Percentiles rank a stretch among this genome's conserved stretches.
Conservation (phyloP, 495 filamentous ascomycete species). For the Neurospora sp. region DNA sequence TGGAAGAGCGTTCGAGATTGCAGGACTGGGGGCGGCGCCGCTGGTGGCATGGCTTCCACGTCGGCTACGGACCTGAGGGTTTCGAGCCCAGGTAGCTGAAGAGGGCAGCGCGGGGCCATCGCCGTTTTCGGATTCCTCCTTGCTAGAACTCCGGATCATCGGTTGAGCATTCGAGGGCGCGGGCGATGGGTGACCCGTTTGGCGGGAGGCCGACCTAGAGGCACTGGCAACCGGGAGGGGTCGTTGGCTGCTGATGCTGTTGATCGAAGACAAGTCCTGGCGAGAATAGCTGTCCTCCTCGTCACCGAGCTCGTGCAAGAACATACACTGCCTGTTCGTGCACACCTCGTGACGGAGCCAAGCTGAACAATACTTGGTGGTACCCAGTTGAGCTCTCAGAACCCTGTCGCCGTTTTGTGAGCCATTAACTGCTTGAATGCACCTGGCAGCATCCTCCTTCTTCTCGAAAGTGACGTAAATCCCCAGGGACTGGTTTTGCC, state of each 20-base stretch:
- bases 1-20: constrained; percentile 51
- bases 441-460: constrained; percentile 75
- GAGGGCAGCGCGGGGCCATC: constrained; percentile 85
- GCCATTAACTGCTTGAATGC: constrained; percentile 86
- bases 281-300: constrained; percentile 94
- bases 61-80: constrained; percentile 58
- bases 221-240: constrained; percentile 38
- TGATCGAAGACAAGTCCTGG: constrained; percentile 93
- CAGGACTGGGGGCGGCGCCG: constrained; percentile 71
- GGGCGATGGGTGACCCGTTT: constrained; percentile 41
- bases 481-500: constrained; percentile 67
- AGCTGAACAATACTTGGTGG: constrained; percentile 97
- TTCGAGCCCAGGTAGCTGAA: constrained; percentile 88
- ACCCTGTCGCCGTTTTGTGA: constrained; percentile 82
- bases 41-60: constrained; percentile 70
- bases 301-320: constrained; percentile 92
- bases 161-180: constrained; percentile 52
- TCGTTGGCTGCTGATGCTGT: constrained; percentile 72
- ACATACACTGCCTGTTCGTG: constrained; percentile 92
- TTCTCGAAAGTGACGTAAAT: constrained; percentile 94
- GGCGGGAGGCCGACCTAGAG: constrained; percentile 41
- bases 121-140: constrained; percentile 59
- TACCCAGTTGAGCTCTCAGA: constrained; percentile 87
- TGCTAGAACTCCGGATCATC: constrained; percentile 64
- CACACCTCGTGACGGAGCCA: constrained; percentile 90